Evolutionary conservation across 345 rosid species (phyloP), one percentile per base, ranked within the genome.

Genomic region (Geranium brycei): DNA sequence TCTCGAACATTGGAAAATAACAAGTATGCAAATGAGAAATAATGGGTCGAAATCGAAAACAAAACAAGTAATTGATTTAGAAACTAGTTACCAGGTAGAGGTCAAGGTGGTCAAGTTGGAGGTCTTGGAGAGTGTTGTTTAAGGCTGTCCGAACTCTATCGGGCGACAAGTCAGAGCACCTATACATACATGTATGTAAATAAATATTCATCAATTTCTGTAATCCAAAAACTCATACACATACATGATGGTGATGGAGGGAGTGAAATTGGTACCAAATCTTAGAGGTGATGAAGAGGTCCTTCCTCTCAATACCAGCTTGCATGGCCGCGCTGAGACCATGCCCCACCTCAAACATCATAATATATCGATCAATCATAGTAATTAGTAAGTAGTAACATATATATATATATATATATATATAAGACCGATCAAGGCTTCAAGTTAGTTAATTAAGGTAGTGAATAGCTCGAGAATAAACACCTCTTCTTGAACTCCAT

Each of bases 231-330:
- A 23, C 28, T 23, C 28, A 23, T 1, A 23, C 2, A 23, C 3
- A 15, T 1, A 18, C 66, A 14, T 28, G 8, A 23, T 23, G 28
- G 28, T 23, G 28, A 23, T 23, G 28, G 1, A 23, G 28, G 1
- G 28, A 23, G 28, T 23, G 4, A 67, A 14, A 23, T 5, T 15
- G 58, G 19, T 76, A 80, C 87, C 84, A 82, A 18, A 82, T 73
- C 69, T 80, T 85, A 6, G 90, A 82, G 2, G 84, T 77, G 62
- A 85, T 64, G 58, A 79, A 85, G 38, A 85, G 74, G 69, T 80
- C 82, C 65, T 73, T 79, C 75, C 85, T 77, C 41, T 77, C 78
- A 15, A 80, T 11, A 30, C 82, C 81, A 30, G 82, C 79, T 35
- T 85, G 80, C 62, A 79, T 77, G 16, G 85, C 83, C 60, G 70